Evolutionary conservation across 768 basidiomycete species (phyloP), one percentile per base, ranked within the genome.

Genomic region (Phlegmacium glaucopus): DNA sequence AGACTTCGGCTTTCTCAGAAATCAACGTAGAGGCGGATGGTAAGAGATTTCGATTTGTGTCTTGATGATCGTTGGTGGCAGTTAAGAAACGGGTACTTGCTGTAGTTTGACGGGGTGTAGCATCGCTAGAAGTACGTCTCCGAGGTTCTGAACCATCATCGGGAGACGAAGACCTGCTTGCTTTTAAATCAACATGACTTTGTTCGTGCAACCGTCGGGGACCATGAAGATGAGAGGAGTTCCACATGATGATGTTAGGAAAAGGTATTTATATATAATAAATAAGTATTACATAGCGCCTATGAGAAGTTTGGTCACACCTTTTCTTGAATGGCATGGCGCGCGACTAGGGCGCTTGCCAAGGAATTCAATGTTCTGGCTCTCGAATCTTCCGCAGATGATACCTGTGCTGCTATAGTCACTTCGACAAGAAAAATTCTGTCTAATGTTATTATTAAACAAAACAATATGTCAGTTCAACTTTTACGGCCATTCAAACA

Each of bases 301-400:
- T 22, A 22, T 22, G 22, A 3, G 22, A 22, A 22, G 22, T 22
- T 22, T 22, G 22, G 22, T 22, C 22, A 22, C 22, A 22, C 22
- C 5, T 22, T 22, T 5, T 22, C 5, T 22, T 22, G 22, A 22
- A 22, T 22, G 22, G 22, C 22, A 22, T 22, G 22, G 22, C 22
- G 22, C 22, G 22, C 22, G 22, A 22, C 22, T 22, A 22, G 22
- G 22, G 22, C 22, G 22, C 22, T 22, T 22, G 22, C 22, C 22
- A 22, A 22, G 5, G 22, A 22, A 22, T 82, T 89, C 58, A 87
- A 80, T 1, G 82, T 90, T 11, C 76, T 90, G 7, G 87, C 81
- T 7, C 58, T 95, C 30, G 94, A 96, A 65, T 85, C 86, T 1
- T 94, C 91, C 10, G 92, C 93, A 11, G 95, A 99, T 64, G 96